Conservation (phyloP, 768 basidiomycete genomes). For the Boletus subcaerulescens region DNA sequence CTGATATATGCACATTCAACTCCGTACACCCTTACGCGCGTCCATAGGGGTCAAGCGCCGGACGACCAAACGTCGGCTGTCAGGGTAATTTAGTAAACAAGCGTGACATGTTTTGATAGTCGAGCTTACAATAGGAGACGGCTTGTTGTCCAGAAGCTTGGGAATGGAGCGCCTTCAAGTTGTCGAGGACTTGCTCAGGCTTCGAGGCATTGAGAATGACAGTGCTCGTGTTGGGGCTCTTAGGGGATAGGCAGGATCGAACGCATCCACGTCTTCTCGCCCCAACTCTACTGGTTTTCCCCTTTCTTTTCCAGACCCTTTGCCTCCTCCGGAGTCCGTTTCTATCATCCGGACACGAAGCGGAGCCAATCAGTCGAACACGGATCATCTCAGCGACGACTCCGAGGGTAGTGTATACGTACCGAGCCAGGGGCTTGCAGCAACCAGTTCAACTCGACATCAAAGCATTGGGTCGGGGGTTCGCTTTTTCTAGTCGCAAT, state of each 20-base stretch:
- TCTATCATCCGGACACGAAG: slow-evolving; percentile 48
- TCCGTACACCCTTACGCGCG: slow-evolving; percentile 11
- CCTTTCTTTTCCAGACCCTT: slow-evolving; percentile 54
- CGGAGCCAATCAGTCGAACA: slow-evolving; percentile 28
- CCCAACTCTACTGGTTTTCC: slow-evolving; percentile 8
- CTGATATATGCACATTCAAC: background rate
- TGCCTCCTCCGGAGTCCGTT: slow-evolving; percentile 47
- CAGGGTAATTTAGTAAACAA: slow-evolving; percentile 4
- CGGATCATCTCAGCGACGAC: background rate
- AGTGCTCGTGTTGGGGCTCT: slow-evolving; percentile 47
- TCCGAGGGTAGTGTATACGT: too few species aligned
- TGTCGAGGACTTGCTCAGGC: slow-evolving; percentile 47
- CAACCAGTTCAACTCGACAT: too few species aligned
- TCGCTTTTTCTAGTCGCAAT: too few species aligned
- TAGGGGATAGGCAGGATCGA: too few species aligned
- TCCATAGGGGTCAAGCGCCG: slow-evolving; percentile 28
- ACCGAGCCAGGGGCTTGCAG: too few species aligned
- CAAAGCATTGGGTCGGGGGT: too few species aligned
- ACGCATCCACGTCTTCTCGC: slow-evolving; percentile 15
- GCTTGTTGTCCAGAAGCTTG: slow-evolving; percentile 47
- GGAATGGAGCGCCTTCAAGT: slow-evolving; percentile 50
- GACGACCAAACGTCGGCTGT: slow-evolving; percentile 28
- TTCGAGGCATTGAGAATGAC: slow-evolving; percentile 49
- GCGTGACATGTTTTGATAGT: background rate
- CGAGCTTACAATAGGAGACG: slow-evolving; percentile 27